A percentile compares a stretch with the other conserved stretches of the same genome.
Evolutionary conservation across 176 grass and related monocot species (phyloP).

Genomic region (Raddia distichophylla): DNA sequence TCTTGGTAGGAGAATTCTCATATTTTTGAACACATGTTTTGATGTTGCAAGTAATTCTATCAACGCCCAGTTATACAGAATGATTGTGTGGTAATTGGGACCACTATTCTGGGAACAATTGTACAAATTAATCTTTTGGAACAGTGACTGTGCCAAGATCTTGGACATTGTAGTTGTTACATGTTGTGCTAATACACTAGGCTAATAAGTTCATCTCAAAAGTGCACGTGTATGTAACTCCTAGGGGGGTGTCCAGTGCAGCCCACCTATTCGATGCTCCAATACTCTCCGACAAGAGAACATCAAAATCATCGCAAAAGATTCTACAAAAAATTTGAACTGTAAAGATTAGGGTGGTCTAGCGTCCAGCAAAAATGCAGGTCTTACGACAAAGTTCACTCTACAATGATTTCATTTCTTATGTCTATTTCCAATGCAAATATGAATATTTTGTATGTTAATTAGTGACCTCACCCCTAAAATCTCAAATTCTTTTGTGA

Average conservation of each 20-base stretch:
- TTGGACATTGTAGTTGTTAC: background rate
- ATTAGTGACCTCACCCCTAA: background rate
- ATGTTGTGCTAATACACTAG: conserved; percentile 21
- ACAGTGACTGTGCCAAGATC: background rate
- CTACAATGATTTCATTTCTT: background rate
- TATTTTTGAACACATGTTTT: conserved; percentile 13
- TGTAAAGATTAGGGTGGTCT: conserved; percentile 37
- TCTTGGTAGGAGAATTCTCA: background rate
- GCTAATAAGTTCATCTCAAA: conserved; percentile 8
- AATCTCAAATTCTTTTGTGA: conserved; percentile 1
- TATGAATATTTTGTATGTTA: conserved; percentile 4
- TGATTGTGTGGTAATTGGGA: conserved; percentile 6
- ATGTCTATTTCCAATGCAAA: conserved; percentile 1
- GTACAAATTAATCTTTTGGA: background rate
- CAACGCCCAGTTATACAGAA: background rate
- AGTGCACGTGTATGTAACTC: background rate
- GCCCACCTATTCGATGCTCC: conserved; percentile 40
- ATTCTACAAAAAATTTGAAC: conserved; percentile 47
- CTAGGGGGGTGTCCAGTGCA: conserved; percentile 3
- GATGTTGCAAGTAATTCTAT: conserved; percentile 25
- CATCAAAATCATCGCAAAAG: conserved; percentile 48
- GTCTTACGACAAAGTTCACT: conserved; percentile 28
- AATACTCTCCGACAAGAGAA: conserved; percentile 19
- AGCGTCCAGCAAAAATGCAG: conserved; percentile 20
- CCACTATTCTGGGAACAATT: conserved; percentile 30